Conservation (phyloP, 2,329 filamentous ascomycete species). For the Paraphoma chrysanthemicola region DNA sequence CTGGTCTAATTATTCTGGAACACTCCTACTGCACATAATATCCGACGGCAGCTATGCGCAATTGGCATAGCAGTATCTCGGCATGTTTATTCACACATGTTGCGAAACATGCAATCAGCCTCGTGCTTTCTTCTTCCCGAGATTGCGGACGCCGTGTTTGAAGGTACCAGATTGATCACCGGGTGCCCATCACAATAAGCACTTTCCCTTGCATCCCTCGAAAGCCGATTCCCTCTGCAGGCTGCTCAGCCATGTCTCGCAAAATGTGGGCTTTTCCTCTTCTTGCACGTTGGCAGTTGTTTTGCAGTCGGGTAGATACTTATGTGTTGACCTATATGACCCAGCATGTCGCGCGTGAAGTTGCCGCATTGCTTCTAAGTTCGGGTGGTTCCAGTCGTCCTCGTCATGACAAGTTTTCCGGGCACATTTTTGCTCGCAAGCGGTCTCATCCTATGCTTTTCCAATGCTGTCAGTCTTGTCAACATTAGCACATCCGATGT, state of each 20-base stretch:
- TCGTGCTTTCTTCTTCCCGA: background rate
- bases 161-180: background rate
- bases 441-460: background rate
- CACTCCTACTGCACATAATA: too few relatives aligned
- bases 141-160: background rate
- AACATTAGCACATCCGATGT: background rate
- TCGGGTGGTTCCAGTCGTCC: background rate
- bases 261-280: background rate
- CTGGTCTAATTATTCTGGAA: too few relatives aligned
- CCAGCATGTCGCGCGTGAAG: background rate
- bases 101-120: constrained; percentile 5
- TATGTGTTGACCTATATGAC: background rate
- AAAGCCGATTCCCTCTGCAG: background rate
- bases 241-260: background rate
- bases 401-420: background rate
- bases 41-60: background rate
- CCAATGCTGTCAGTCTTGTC: background rate
- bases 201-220: background rate
- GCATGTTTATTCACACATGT: background rate
- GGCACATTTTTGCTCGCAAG: background rate
- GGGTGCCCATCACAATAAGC: background rate
- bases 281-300: background rate
- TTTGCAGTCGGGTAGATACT: background rate
- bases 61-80: background rate
- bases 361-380: background rate